These are phyloP conservation scores for Adansonia gregorii DNA, from an alignment of 441 rosid species.

Conservation along the genomic window DNA sequence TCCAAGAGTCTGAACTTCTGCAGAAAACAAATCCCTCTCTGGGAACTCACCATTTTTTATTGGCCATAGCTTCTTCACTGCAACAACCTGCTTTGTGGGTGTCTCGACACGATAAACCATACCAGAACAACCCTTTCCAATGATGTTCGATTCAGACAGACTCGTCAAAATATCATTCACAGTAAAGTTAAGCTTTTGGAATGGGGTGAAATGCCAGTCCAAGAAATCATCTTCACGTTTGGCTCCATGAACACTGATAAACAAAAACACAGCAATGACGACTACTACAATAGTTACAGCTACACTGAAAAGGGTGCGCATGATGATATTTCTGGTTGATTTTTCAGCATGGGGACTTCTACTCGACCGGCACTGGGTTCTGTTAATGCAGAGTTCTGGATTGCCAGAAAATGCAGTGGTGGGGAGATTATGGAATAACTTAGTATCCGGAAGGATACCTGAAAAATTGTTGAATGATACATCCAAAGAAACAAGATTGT, in stretches of 20 bases:
- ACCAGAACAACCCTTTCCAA: slow-evolving; percentile 74
- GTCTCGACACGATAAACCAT: slow-evolving; percentile 69
- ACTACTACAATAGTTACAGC: slow-evolving; percentile 40
- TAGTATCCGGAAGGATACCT: slow-evolving; percentile 61
- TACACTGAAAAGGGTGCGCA: slow-evolving; percentile 48
- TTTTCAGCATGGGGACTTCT: slow-evolving; percentile 32
- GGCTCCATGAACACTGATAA: slow-evolving; percentile 42
- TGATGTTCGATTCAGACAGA: slow-evolving; percentile 56
- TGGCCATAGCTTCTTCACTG: slow-evolving; percentile 85
- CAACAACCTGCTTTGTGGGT: slow-evolving; percentile 54
- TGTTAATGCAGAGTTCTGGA: slow-evolving; percentile 52
- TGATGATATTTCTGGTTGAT: slow-evolving; percentile 44
- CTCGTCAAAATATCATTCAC: slow-evolving; percentile 50
- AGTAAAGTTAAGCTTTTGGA: slow-evolving; percentile 57
- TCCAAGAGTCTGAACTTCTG: slow-evolving; percentile 71
- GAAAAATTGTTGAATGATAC: slow-evolving; percentile 64
- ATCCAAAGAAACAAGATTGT: slow-evolving; percentile 65
- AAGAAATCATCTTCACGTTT: slow-evolving; percentile 42
- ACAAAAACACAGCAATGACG: slow-evolving; percentile 39
- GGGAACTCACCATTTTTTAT: slow-evolving; percentile 49
- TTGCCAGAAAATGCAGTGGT: slow-evolving; percentile 53
- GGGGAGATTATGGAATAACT: slow-evolving; percentile 60
- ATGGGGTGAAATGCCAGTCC: slow-evolving; percentile 55
- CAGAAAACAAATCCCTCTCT: slow-evolving; percentile 64
- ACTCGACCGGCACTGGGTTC: slow-evolving; percentile 36